Conservation (phyloP, 768 basidiomycete genomes). For the Termitomyces bulborhizus region DNA sequence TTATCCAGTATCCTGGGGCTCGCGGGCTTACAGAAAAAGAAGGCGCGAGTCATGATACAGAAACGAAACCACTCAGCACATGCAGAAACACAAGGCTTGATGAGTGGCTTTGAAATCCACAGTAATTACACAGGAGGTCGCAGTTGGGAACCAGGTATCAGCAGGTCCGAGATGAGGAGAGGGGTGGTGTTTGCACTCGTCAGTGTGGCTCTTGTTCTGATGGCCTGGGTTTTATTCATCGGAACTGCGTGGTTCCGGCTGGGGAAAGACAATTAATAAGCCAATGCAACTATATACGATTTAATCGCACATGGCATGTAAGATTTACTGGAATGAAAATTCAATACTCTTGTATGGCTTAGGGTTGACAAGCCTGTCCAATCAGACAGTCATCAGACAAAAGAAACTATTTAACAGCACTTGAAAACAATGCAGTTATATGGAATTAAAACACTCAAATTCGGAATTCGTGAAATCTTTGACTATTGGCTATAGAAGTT, state of each 20-base stretch:
- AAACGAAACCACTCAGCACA: background rate
- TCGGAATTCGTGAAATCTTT: too few relatives aligned
- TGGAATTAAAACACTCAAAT: too few relatives aligned
- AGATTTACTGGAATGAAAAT: background rate
- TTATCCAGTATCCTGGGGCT: conserved; percentile 45
- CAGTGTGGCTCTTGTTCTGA: conserved; percentile 35
- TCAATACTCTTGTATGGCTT: too few relatives aligned
- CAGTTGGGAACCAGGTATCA: conserved; percentile 18
- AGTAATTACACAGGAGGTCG: conserved; percentile 16
- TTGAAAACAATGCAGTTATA: too few relatives aligned
- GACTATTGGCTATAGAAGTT: too few relatives aligned
- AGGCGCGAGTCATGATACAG: conserved; percentile 21
- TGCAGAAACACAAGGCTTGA: conserved; percentile 5
- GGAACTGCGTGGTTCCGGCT: conserved; percentile 53
- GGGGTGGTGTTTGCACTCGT: conserved; percentile 45
- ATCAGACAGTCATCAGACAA: too few relatives aligned
- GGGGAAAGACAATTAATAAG: conserved; percentile 19
- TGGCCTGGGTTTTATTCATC: conserved; percentile 62
- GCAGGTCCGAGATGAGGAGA: conserved; percentile 31
- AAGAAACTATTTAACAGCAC: too few relatives aligned
- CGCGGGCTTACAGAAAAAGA: conserved; percentile 38
- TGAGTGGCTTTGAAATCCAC: conserved; percentile 10
- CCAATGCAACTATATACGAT: too few relatives aligned
- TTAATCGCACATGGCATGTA: background rate
- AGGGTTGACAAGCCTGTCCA: too few relatives aligned